These are phyloP conservation scores for Hypoxylon intermedium DNA, from an alignment of 495 filamentous ascomycete species.

Conservation along the genomic window DNA sequence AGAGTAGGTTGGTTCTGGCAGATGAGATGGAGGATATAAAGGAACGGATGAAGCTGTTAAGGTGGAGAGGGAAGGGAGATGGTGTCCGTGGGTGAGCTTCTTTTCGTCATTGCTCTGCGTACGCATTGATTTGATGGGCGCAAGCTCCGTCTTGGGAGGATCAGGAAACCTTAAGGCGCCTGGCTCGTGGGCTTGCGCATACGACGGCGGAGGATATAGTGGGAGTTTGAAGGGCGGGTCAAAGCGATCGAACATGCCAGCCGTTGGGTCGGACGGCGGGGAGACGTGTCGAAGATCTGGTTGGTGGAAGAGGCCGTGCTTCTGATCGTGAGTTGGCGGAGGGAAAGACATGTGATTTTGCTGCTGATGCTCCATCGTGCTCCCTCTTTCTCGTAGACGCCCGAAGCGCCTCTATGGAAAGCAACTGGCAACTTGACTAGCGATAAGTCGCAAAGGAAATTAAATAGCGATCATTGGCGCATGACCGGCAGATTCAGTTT, in stretches of 20 bases:
- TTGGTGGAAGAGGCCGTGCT: constrained; percentile 28
- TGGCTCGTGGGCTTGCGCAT: constrained; percentile 52
- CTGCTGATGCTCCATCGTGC: constrained; percentile 39
- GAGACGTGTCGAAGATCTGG: constrained; percentile 29
- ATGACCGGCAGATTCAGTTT: constrained; percentile 10
- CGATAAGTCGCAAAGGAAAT: constrained; percentile 24
- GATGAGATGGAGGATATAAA: constrained; percentile 34
- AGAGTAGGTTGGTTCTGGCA: constrained; percentile 40
- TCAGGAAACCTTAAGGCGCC: constrained; percentile 45
- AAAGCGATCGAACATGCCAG: constrained; percentile 24
- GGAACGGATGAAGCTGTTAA: constrained; percentile 45
- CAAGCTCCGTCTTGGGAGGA: constrained; percentile 48
- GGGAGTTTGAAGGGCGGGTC: constrained; percentile 41
- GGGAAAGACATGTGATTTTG: constrained; percentile 41
- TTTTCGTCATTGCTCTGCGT: constrained; percentile 24
- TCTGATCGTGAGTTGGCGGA: constrained; percentile 35
- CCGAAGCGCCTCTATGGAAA: constrained; percentile 25
- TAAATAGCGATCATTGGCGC: constrained; percentile 31
- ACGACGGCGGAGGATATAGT: constrained; percentile 47
- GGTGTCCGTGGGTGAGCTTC: constrained; percentile 19
- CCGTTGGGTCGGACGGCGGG: constrained; percentile 25
- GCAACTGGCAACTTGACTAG: constrained; percentile 22
- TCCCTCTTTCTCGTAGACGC: neutral
- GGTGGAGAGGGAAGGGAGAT: constrained; percentile 53
- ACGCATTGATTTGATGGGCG: constrained; percentile 49